A percentile compares a stretch with the other conserved stretches of the same genome.
These are phyloP conservation scores for Ceratocystis huliohia DNA, from an alignment of 2,329 filamentous ascomycete genomes.

Conservation along the genomic window DNA sequence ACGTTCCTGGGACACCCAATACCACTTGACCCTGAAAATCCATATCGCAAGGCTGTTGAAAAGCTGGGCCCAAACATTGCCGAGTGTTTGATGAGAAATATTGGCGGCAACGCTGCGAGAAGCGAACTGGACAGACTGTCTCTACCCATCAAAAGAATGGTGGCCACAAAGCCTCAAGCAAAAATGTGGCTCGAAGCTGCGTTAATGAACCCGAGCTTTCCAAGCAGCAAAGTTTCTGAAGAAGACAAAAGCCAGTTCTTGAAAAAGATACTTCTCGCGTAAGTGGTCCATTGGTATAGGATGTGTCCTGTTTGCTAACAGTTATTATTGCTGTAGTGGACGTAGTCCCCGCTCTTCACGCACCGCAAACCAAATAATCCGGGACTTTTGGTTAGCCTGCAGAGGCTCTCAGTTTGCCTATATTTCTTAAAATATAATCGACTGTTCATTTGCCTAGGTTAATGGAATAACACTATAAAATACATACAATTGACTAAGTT, in stretches of 20 bases:
- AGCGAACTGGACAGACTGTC: constrained; percentile 60
- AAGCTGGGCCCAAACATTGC: constrained; percentile 51
- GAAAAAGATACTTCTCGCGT: constrained; percentile 45
- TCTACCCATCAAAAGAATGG: constrained; percentile 58
- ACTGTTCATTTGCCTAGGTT: not conserved
- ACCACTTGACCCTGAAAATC: constrained; percentile 33
- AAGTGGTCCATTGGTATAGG: not conserved
- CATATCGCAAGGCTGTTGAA: constrained; percentile 38
- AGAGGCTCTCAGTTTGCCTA: constrained; percentile 45
- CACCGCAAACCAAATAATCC: constrained; percentile 52
- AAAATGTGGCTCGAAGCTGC: constrained; percentile 52
- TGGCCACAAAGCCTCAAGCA: constrained; percentile 42
- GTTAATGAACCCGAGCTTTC: constrained; percentile 42
- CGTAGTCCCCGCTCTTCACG: constrained; percentile 52
- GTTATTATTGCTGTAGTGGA: constrained; percentile 33
- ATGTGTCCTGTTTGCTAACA: not conserved
- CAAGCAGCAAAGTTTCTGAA: constrained; percentile 44
- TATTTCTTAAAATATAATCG: constrained; percentile 3
- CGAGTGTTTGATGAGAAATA: constrained; percentile 48
- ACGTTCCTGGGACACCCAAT: constrained; percentile 37
- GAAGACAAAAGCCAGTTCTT: constrained; percentile 52
- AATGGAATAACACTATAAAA: too few relatives aligned
- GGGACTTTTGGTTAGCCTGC: constrained; percentile 61
- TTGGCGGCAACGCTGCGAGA: constrained; percentile 54
- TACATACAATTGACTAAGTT: too few relatives aligned